Evolutionary conservation across 2,329 filamentous ascomycete genomes (phyloP).

Genomic region (Scedosporium aurantiacum): DNA sequence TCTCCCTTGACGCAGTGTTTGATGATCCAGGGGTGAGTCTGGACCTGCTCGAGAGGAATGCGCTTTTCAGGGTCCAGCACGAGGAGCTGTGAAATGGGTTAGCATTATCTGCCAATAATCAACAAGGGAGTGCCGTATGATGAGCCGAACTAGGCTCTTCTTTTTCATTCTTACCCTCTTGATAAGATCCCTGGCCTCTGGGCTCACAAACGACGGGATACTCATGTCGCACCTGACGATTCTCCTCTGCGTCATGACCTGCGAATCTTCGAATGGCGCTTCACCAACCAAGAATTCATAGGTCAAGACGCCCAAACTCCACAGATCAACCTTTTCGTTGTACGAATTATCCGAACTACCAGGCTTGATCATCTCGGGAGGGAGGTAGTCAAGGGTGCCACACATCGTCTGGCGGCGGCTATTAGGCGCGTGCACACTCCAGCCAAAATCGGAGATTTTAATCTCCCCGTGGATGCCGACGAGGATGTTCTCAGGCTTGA

Average conservation of each 20-base stretch:
- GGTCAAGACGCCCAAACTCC: slow-evolving; percentile 87
- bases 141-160: not conserved
- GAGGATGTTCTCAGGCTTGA: slow-evolving; percentile 96
- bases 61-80: slow-evolving; percentile 91
- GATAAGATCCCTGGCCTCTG: slow-evolving; percentile 85
- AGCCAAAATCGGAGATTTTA: slow-evolving; percentile 97
- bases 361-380: slow-evolving; percentile 91
- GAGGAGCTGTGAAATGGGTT: slow-evolving; percentile 48
- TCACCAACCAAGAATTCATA: slow-evolving; percentile 96
- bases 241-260: slow-evolving; percentile 83
- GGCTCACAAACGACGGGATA: slow-evolving; percentile 78
- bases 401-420: slow-evolving; percentile 91
- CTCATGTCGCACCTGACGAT: slow-evolving; percentile 88
- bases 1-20: slow-evolving; percentile 77
- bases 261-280: slow-evolving; percentile 93
- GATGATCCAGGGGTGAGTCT: slow-evolving; percentile 88
- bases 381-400: slow-evolving; percentile 92
- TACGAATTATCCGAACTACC: slow-evolving; percentile 78
- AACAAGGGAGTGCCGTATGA: not conserved
- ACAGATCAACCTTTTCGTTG: slow-evolving; percentile 90
- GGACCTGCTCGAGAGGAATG: slow-evolving; percentile 78
- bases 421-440: slow-evolving; percentile 95
- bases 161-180: slow-evolving; percentile 56
- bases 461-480: slow-evolving; percentile 95
- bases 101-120: not conserved